A percentile compares a stretch with the other conserved stretches of the same genome.
phyloP scores from a whole-genome alignment of 2,329 filamentous ascomycete genomes.

The Penicillium sp. region DNA sequence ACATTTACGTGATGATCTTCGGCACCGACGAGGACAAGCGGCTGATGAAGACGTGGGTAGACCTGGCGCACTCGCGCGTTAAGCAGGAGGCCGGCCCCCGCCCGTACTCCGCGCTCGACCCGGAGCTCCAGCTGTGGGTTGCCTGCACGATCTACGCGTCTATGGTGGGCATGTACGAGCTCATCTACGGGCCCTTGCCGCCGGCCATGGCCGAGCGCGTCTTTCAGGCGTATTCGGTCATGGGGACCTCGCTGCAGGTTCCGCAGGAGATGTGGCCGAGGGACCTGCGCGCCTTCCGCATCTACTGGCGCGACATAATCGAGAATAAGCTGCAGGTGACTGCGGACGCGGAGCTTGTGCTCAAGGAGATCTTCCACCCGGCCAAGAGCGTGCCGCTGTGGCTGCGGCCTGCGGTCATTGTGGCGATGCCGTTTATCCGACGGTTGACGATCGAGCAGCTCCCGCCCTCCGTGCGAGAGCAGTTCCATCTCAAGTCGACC shows the following conservation, averaged over 20 bases:
- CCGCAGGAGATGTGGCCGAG: constrained; percentile 8
- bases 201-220: neutral
- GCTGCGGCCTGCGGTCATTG: neutral
- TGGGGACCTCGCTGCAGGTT: constrained; percentile 10
- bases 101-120: constrained; percentile 6
- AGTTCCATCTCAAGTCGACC: constrained; percentile 4
- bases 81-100: neutral
- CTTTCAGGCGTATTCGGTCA: constrained; percentile 11
- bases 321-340: constrained; percentile 7
- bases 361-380: constrained; percentile 2
- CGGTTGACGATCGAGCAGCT: constrained; percentile 9
- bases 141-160: constrained; percentile 10
- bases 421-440: constrained; percentile 7
- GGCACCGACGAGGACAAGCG: constrained; percentile 5
- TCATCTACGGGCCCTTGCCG: constrained; percentile 2
- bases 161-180: constrained; percentile 13
- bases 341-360: neutral
- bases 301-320: constrained; percentile 5
- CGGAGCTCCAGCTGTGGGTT: constrained; percentile 10
- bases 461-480: neutral
- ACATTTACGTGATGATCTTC: constrained; percentile 16
- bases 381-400: neutral
- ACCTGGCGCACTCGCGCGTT: constrained; percentile 5
- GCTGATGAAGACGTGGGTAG: constrained; percentile 7
- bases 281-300: neutral